Evolutionary conservation across 2,329 filamentous ascomycete genomes (phyloP).

Genomic region (Colletotrichum cuscutae): DNA sequence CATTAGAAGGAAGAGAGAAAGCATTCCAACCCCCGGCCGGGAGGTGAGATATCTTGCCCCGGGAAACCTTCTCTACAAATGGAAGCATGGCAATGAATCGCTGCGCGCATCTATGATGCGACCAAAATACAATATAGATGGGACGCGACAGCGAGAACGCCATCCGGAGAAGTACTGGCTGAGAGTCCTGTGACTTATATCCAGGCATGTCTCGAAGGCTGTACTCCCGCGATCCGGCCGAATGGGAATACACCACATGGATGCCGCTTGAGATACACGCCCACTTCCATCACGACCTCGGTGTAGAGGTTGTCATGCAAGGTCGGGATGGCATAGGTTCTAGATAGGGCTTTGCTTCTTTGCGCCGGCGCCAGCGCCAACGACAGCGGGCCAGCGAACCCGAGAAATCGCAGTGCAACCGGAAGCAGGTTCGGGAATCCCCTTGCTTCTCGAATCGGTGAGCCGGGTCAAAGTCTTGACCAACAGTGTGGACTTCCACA

Average conservation of each 20-base stretch:
- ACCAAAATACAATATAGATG: not conserved
- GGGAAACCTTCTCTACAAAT: not conserved
- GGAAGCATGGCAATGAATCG: not conserved
- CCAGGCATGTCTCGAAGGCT: constrained; percentile 12
- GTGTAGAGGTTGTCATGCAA: constrained; percentile 5
- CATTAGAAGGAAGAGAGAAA: not conserved
- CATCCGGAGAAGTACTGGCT: constrained; percentile 14
- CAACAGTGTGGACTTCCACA: constrained; percentile 20
- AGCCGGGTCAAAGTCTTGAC: constrained; percentile 21
- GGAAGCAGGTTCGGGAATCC: constrained; percentile 10
- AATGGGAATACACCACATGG: constrained; percentile 34
- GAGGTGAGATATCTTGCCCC: not conserved
- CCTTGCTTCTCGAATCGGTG: constrained; percentile 18
- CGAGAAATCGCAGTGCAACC: not conserved
- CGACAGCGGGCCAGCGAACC: not conserved
- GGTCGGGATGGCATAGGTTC: not conserved
- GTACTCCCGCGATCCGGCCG: constrained; percentile 26
- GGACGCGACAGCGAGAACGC: not conserved
- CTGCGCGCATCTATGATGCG: constrained; percentile 7
- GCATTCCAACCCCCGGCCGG: not conserved
- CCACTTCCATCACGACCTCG: not conserved
- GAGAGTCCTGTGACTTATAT: constrained; percentile 13
- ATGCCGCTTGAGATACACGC: constrained; percentile 13
- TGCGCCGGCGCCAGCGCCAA: not conserved
- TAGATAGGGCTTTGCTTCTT: constrained; percentile 13